Percentiles rank a stretch among this genome's conserved stretches.
Conservation (phyloP, 2,329 filamentous ascomycete species). For the Cercospora beticola region DNA sequence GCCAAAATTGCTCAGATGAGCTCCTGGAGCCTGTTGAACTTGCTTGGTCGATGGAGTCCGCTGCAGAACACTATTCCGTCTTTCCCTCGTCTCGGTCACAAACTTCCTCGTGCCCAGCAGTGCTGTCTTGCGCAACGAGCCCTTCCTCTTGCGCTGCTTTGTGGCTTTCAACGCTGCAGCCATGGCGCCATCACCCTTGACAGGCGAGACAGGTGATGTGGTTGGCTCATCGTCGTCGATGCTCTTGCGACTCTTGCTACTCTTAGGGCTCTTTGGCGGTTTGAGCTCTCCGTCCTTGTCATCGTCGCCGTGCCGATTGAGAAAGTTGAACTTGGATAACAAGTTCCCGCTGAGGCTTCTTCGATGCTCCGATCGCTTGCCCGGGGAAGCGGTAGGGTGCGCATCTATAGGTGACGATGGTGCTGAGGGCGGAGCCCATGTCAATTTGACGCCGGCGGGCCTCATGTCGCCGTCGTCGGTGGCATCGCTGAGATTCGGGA, state of each 20-base stretch:
- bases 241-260: conserved; percentile 31
- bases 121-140: conserved; percentile 83
- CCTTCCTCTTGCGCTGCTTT: conserved; percentile 68
- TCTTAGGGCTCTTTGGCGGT: conserved; percentile 32
- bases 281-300: conserved; percentile 34
- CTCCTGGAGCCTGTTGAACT: conserved; percentile 1
- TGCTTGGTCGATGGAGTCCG: conserved; percentile 36
- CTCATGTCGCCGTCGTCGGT: conserved; percentile 19
- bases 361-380: conserved; percentile 42
- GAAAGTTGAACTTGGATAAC: conserved; percentile 68
- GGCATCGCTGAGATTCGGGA: conserved; percentile 16
- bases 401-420: conserved; percentile 27
- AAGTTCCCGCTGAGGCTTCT: conserved; percentile 63
- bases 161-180: conserved; percentile 31
- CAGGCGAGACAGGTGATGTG: conserved; percentile 29
- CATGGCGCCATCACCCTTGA: conserved; percentile 27
- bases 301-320: conserved; percentile 52
- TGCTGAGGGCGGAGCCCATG: conserved; percentile 31
- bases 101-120: conserved; percentile 68
- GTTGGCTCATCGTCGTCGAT: conserved; percentile 36
- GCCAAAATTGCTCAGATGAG: neutral
- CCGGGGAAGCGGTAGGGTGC: conserved; percentile 16
- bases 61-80: conserved; percentile 42
- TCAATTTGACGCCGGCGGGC: conserved; percentile 29
- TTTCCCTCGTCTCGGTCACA: conserved; percentile 58